A percentile compares a stretch with the other conserved stretches of the same genome.
These are phyloP conservation scores for Tephrocybe sp. DNA, from an alignment of 768 basidiomycete genomes.

Conservation along the genomic window DNA sequence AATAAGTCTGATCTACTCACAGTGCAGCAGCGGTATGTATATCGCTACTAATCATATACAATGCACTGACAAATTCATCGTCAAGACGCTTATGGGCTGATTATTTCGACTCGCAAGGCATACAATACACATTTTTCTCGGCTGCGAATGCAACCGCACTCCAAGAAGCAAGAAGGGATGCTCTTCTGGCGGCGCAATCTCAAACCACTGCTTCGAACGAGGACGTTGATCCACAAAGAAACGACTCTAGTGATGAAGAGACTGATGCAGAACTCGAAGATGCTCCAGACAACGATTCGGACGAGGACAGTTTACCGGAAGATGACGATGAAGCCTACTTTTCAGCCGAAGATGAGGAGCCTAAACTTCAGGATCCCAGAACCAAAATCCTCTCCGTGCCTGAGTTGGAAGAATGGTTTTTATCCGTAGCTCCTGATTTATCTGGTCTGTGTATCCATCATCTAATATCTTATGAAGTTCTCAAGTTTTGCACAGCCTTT, in stretches of 20 bases:
- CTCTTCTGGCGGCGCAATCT: slow-evolving; percentile 29
- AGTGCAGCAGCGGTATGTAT: slow-evolving; percentile 70
- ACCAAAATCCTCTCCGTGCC: slow-evolving; percentile 80
- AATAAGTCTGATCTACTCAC: slow-evolving; percentile 97
- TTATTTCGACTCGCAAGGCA: slow-evolving; percentile 74
- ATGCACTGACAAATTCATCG: background rate
- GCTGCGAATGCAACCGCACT: slow-evolving; percentile 84
- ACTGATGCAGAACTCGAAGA: slow-evolving; percentile 16
- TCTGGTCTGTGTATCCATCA: slow-evolving; percentile 43
- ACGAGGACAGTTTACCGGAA: slow-evolving; percentile 26
- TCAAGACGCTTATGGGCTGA: slow-evolving; percentile 85
- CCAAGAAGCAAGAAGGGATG: slow-evolving; percentile 70
- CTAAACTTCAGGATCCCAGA: slow-evolving; percentile 58
- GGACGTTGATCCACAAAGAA: slow-evolving; percentile 1
- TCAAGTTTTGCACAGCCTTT: slow-evolving; percentile 50
- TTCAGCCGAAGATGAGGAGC: slow-evolving; percentile 53
- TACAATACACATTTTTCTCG: slow-evolving; percentile 91
- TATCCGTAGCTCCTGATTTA: slow-evolving; percentile 68
- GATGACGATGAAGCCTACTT: slow-evolving; percentile 37
- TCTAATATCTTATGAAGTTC: background rate
- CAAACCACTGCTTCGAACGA: slow-evolving; percentile 12
- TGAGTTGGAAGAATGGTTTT: slow-evolving; percentile 86
- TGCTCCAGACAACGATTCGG: slow-evolving; percentile 24
- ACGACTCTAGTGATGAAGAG: slow-evolving; percentile 12
- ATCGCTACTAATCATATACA: background rate